phyloP scores from a whole-genome alignment of 1,284 basidiomycete genomes.

The Ganoderma lingzhi region DNA sequence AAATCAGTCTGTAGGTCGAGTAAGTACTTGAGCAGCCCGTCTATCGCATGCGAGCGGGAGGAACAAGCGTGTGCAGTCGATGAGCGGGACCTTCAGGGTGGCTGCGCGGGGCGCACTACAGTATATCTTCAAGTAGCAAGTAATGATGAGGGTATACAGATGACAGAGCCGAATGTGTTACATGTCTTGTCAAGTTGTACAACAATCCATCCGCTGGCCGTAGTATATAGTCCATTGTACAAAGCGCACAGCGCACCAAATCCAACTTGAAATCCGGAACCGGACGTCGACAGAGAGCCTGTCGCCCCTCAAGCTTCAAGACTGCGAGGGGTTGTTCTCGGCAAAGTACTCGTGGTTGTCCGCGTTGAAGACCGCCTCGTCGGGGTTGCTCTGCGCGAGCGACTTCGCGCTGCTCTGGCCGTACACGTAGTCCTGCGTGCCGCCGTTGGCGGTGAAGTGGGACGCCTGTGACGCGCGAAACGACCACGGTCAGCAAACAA shows the following conservation, averaged over 20 bases:
- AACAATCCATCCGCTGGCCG: background rate
- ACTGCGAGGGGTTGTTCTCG: slow-evolving; percentile 55
- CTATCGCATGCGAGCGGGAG: too few species aligned
- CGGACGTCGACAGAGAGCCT: background rate
- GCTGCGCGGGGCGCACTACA: too few species aligned
- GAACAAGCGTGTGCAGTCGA: too few species aligned
- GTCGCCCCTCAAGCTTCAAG: slow-evolving; percentile 17
- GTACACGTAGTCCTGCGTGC: slow-evolving; percentile 55
- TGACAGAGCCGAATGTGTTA: background rate
- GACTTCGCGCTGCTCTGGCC: slow-evolving; percentile 50
- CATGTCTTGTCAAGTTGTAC: background rate
- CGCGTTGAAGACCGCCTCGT: slow-evolving; percentile 52
- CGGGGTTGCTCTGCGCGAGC: slow-evolving; percentile 50
- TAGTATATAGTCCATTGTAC: background rate
- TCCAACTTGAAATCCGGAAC: background rate
- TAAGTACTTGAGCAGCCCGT: too few species aligned
- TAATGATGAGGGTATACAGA: too few species aligned
- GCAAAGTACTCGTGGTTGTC: slow-evolving; percentile 63
- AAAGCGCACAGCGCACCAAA: background rate
- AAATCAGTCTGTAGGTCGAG: too few species aligned
- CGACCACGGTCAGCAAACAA: too few species aligned
- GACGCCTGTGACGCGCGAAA: slow-evolving; percentile 40
- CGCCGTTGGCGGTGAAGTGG: slow-evolving; percentile 55
- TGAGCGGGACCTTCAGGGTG: too few species aligned
- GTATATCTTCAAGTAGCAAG: too few species aligned